A percentile compares a stretch with the other conserved stretches of the same genome.
phyloP scores from a whole-genome alignment of 805 yeast genomes.

The Lipomyces kockii region DNA sequence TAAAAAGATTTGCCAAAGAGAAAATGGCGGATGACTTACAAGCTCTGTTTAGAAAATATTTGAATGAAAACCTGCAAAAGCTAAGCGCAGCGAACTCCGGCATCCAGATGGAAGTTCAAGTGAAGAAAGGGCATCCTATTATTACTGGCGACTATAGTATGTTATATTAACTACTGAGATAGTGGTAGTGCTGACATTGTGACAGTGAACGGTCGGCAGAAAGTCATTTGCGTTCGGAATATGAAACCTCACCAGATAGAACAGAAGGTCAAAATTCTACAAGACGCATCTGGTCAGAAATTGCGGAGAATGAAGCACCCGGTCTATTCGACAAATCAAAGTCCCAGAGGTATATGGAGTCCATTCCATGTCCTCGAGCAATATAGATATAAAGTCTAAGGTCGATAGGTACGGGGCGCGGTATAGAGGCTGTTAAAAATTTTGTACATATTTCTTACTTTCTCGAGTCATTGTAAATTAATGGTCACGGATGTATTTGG shows the following conservation, averaged over 20 bases:
- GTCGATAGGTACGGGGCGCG: neutral
- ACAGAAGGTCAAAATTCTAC: constrained; percentile 64
- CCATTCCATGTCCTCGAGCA: constrained; percentile 56
- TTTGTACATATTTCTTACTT: constrained; percentile 6
- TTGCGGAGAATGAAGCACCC: constrained; percentile 60
- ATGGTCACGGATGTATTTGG: neutral
- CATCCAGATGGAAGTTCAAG: constrained; percentile 71
- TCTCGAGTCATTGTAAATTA: neutral
- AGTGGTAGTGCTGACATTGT: neutral
- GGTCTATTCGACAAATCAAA: constrained; percentile 76
- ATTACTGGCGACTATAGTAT: constrained; percentile 59
- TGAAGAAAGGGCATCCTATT: constrained; percentile 74
- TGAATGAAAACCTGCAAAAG: constrained; percentile 56
- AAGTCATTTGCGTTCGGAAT: constrained; percentile 78
- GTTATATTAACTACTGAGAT: neutral
- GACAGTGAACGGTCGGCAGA: constrained; percentile 49
- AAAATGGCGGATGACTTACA: constrained; percentile 24
- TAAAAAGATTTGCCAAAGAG: neutral
- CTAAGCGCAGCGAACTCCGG: constrained; percentile 67
- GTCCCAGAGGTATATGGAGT: constrained; percentile 97
- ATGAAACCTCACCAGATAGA: constrained; percentile 63
- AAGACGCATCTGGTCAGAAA: constrained; percentile 70
- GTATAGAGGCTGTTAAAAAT: neutral
- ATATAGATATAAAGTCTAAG: constrained; percentile 28
- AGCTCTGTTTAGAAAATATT: constrained; percentile 56